Evolutionary conservation across 371 early-diverging fungal species (phyloP), one percentile per base, ranked within the genome.

Genomic region (Funneliformis caledonium): DNA sequence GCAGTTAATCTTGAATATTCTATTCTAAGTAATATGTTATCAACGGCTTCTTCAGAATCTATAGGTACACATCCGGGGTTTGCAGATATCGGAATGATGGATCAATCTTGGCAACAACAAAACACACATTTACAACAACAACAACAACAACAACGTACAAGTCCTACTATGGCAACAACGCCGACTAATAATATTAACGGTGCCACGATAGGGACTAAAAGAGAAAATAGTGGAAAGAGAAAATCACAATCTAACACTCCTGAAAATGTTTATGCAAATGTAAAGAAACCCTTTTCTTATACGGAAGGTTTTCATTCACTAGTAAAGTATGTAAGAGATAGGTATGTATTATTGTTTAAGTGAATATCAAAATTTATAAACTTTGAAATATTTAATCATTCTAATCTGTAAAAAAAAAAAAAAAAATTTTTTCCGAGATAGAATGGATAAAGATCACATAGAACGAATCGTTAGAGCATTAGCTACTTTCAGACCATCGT

Each of bases 261-360:
- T 2, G 89, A 88, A 72, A 92, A 90, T 81, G 93, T 94, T n/a
- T 96, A 96, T 84, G 86, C 88, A 50, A 84, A 86, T 76, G 94
- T 95, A 16, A 88, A 87, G 68, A 88, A 89, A 70, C 95, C 97
- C 10, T 94, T 93, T 85, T 93, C 94, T 81, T 96, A 97, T 84
- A 92, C 93, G 16, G 94, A 93, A 81, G 97, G 97, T 5, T 97
- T 94, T 83, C 97, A 96, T 83, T 94, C 93, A 82, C 85, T 96
- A 37, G 88, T 94, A 64, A 88, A 89, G 64, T 93, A 92, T 82
- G 92, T 95, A n/a, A 88, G 89, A 73, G 92, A 92, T 82, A 88
- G 92, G 94, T 93, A 88, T 81, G 85, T 72, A 43, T 31, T 42
- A 70, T 61, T 70, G 67, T 72, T 60, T 69, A 22, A 52, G 56